A percentile compares a stretch with the other conserved stretches of the same genome.
Conservation (phyloP, 495 filamentous ascomycete genomes). For the Hyaloscypha variabilis region DNA sequence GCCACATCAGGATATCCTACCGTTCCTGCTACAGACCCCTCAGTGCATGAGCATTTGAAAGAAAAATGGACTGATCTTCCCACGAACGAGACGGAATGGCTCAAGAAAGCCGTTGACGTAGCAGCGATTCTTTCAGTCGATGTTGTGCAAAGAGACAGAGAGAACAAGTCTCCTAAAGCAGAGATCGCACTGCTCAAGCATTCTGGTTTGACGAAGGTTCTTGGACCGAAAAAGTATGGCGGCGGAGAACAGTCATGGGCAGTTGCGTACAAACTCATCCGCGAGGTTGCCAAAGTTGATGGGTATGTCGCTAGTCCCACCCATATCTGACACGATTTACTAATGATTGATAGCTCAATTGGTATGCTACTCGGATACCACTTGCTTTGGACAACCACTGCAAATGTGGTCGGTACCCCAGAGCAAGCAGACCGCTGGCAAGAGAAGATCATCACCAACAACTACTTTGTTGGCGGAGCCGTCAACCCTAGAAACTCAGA, state of each 20-base stretch:
- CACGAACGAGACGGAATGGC: too few relatives aligned
- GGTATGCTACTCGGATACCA: conserved; percentile 65
- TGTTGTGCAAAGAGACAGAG: conserved; percentile 55
- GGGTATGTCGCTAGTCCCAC: conserved; percentile 39
- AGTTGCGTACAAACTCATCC: conserved; percentile 56
- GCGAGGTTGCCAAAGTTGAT: conserved; percentile 61
- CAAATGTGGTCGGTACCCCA: conserved; percentile 55
- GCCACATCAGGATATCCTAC: too few relatives aligned
- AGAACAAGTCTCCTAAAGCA: conserved; percentile 57
- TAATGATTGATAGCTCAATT: too few relatives aligned
- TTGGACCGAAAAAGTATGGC: conserved; percentile 57
- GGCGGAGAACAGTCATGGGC: conserved; percentile 62
- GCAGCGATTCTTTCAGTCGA: conserved; percentile 54
- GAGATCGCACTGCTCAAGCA: conserved; percentile 60
- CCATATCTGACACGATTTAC: too few relatives aligned
- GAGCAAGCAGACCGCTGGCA: conserved; percentile 56
- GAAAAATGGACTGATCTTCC: too few relatives aligned
- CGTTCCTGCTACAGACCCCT: too few relatives aligned
- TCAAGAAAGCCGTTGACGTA: conserved; percentile 56
- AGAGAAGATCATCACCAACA: conserved; percentile 57
- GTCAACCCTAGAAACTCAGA: conserved; percentile 65
- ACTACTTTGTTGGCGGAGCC: conserved; percentile 63
- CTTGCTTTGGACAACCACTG: conserved; percentile 61
- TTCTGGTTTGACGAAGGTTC: conserved; percentile 56
- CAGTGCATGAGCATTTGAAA: too few relatives aligned